Conservation (phyloP, 2,329 filamentous ascomycete species). For the Apiospora phragmitis region DNA sequence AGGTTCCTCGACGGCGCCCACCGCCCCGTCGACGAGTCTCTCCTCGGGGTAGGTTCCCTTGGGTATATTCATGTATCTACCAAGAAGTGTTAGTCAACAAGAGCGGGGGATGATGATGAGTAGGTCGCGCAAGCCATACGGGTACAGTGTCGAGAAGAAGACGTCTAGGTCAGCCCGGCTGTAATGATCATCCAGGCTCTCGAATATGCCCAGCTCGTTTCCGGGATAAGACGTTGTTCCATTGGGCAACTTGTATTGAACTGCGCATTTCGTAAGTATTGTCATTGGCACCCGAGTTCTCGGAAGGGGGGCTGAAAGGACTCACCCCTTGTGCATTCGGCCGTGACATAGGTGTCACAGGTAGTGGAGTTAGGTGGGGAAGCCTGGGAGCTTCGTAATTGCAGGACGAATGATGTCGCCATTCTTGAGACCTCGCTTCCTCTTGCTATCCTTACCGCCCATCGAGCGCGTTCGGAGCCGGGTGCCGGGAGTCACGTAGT, state of each 20-base stretch:
- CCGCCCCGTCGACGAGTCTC: slow-evolving; percentile 35
- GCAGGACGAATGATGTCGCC: slow-evolving; percentile 17
- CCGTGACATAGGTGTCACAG: slow-evolving; percentile 24
- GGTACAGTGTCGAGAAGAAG: slow-evolving; percentile 29
- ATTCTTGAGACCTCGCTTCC: slow-evolving; percentile 4
- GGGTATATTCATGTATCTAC: slow-evolving; percentile 23
- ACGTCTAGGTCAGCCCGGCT: slow-evolving; percentile 35
- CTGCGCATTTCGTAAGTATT: slow-evolving; percentile 13
- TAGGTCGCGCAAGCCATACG: slow-evolving; percentile 24
- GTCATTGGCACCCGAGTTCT: neutral
- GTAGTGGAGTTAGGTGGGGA: slow-evolving; percentile 24
- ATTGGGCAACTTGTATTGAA: slow-evolving; percentile 25
- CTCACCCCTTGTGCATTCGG: slow-evolving; percentile 25
- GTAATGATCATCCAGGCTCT: slow-evolving; percentile 39
- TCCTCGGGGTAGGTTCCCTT: slow-evolving; percentile 35
- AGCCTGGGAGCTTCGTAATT: slow-evolving; percentile 19
- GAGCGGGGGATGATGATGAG: slow-evolving; percentile 15
- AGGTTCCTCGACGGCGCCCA: slow-evolving; percentile 24
- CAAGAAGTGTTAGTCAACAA: no score
- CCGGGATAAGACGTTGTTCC: slow-evolving; percentile 20
- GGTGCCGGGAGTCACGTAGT: slow-evolving; percentile 27
- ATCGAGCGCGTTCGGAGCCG: slow-evolving; percentile 17
- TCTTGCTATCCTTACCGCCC: neutral
- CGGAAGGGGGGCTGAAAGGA: slow-evolving; percentile 12
- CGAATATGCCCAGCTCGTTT: slow-evolving; percentile 30